A percentile compares a stretch with the other conserved stretches of the same genome.
Conservation (phyloP, 2,329 filamentous ascomycete species). For the Blumeria hordei region DNA sequence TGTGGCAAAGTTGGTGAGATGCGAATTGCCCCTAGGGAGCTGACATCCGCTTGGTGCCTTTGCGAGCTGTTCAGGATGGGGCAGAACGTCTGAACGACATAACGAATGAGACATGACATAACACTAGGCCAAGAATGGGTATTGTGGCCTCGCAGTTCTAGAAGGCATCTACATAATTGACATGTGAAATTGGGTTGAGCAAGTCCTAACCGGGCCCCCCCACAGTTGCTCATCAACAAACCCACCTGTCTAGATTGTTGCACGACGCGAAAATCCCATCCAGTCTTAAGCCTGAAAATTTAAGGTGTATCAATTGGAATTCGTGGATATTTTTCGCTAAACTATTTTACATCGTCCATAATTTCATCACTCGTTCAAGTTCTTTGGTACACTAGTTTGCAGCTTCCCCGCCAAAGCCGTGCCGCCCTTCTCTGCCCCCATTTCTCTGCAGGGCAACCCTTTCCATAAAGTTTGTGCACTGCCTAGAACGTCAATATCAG, state of each 20-base stretch:
- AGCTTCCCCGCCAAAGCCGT: constrained; percentile 1
- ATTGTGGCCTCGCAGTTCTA: too few species aligned
- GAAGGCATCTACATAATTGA: not conserved
- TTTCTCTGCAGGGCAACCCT: not conserved
- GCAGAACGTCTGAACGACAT: too few species aligned
- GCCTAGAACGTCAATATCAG: not conserved
- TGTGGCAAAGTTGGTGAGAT: too few species aligned
- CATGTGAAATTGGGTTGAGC: not conserved
- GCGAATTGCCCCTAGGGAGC: too few species aligned
- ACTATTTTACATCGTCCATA: not conserved
- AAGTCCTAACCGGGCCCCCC: not conserved
- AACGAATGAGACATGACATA: too few species aligned
- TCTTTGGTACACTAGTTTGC: not conserved
- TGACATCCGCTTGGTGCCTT: too few species aligned
- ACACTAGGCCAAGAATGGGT: too few species aligned
- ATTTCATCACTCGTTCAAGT: not conserved
- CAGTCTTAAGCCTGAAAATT: not conserved
- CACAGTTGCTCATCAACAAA: not conserved
- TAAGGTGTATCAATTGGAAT: not conserved
- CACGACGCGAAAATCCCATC: not conserved
- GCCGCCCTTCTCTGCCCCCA: not conserved
- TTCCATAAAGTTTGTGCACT: not conserved
- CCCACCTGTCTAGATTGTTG: not conserved
- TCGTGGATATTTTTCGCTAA: not conserved
- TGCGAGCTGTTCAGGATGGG: too few species aligned